These are phyloP conservation scores for Apodospora peruviana DNA, from an alignment of 495 filamentous ascomycete genomes.

Conservation along the genomic window DNA sequence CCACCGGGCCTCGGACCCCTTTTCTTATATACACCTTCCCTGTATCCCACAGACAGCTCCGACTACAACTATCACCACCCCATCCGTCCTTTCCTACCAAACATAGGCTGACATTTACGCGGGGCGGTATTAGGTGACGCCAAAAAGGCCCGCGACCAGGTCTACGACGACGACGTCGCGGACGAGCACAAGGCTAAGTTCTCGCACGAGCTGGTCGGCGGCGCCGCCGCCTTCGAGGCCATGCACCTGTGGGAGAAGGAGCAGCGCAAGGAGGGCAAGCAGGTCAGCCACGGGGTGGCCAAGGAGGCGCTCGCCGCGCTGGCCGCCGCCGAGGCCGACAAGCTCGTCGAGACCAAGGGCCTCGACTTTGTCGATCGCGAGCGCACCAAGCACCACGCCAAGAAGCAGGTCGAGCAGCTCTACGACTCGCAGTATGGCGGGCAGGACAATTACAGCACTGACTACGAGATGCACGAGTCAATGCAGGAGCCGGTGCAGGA, in stretches of 20 bases:
- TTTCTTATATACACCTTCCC: neutral
- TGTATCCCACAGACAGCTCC: neutral
- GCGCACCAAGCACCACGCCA: conserved; percentile 60
- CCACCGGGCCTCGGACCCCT: neutral
- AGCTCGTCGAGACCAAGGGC: conserved; percentile 73
- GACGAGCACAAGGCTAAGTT: conserved; percentile 55
- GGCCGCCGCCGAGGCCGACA: conserved; percentile 71
- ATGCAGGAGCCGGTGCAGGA: conserved; percentile 1
- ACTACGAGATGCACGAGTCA: conserved; percentile 5
- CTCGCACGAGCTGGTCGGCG: conserved; percentile 69
- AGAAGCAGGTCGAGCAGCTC: conserved; percentile 57
- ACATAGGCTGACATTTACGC: neutral
- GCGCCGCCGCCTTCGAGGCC: conserved; percentile 71
- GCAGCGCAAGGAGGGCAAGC: conserved; percentile 67
- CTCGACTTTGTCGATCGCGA: conserved; percentile 63
- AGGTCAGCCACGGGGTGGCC: conserved; percentile 65
- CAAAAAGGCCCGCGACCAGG: conserved; percentile 52
- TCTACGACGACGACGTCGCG: conserved; percentile 41
- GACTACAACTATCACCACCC: neutral
- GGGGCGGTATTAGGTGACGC: conserved; percentile 22
- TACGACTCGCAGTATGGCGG: conserved; percentile 56
- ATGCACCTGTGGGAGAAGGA: conserved; percentile 77
- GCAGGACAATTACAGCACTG: conserved; percentile 38
- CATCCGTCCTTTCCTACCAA: neutral
- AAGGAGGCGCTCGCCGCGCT: conserved; percentile 71